These are phyloP conservation scores for Trametes sanguinea DNA, from an alignment of 768 basidiomycete species.

Conservation along the genomic window DNA sequence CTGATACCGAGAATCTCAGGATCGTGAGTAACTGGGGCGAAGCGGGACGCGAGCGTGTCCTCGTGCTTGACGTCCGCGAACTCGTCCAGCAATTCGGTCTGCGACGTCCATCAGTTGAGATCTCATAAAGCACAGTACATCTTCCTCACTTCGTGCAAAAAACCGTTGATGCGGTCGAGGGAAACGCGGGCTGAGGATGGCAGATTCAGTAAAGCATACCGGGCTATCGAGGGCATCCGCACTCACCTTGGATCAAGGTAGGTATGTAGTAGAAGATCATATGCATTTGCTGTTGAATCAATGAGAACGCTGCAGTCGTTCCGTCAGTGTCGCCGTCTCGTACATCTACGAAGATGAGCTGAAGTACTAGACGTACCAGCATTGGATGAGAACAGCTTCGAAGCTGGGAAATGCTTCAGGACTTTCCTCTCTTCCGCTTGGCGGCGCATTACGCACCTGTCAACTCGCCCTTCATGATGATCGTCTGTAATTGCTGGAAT, in stretches of 20 bases:
- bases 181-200: constrained; percentile 55
- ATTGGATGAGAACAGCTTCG: constrained; percentile 40
- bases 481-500: constrained; percentile 28
- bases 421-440: too few relatives aligned
- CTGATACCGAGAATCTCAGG: constrained; percentile 50
- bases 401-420: constrained; percentile 23
- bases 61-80: constrained; percentile 34
- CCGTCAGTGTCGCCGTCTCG: constrained; percentile 45
- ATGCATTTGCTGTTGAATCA: constrained; percentile 53
- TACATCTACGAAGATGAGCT: constrained; percentile 1
- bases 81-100: constrained; percentile 52
- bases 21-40: background rate
- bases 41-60: background rate
- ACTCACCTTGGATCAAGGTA: constrained; percentile 25
- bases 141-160: constrained; percentile 38
- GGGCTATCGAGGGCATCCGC: background rate
- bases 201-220: background rate
- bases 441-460: constrained; percentile 27
- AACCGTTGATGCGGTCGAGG: constrained; percentile 55
- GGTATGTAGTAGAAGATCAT: constrained; percentile 36
- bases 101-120: background rate
- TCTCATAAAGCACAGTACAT: too few relatives aligned
- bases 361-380: constrained; percentile 20
- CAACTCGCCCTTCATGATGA: constrained; percentile 40
- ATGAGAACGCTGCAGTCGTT: constrained; percentile 57